Evolutionary conservation across 148 eudicot genomes (phyloP), one percentile per base, ranked within the genome.

Genomic region (Persicaria tinctoria): DNA sequence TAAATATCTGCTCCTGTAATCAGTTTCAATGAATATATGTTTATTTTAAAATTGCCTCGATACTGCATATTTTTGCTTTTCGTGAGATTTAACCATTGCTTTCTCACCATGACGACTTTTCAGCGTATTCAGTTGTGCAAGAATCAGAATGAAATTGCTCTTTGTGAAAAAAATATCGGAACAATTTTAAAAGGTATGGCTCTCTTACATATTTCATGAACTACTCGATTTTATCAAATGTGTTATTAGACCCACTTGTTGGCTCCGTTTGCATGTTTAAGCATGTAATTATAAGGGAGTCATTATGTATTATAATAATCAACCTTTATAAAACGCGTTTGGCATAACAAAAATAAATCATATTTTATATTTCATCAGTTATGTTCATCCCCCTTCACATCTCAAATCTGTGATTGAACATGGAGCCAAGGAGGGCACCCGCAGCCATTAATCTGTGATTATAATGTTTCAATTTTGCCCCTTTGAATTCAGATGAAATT

Each of bases 81-180:
- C 20, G 20, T 17, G 18, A 18, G 63, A 57, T 27, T 27, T 17
- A 1, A 18, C 32, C 63, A 57, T 57, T 17, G 27, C 23, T 57
- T 53, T n/a, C 63, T 57, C 63, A 57, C 18, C 18, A 32, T 57
- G 63, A 57, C 7, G 12, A 45, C 48, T 51, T 77, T 81, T 81
- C 80, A 88, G 91, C 73, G 82, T 71, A 76, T 76, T 53, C 87
- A 84, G 70, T 50, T 55, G 49, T 80, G 87, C 63, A 70, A 51
- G 68, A 78, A 76, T 45, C 81, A 68, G 62, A 89, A 86, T 80
- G 82, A 86, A 49, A 76, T 88, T 54, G 86, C 88, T 47, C 51
- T 77, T 45, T 84, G 88, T 80, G 89, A 86, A 17, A 79, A 80
- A 83, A 73, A 74, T 72, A 83, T 84, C 50, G 84, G 81, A 46